phyloP scores from a whole-genome alignment of 2,329 filamentous ascomycete species.

The Colletotrichum magnum region DNA sequence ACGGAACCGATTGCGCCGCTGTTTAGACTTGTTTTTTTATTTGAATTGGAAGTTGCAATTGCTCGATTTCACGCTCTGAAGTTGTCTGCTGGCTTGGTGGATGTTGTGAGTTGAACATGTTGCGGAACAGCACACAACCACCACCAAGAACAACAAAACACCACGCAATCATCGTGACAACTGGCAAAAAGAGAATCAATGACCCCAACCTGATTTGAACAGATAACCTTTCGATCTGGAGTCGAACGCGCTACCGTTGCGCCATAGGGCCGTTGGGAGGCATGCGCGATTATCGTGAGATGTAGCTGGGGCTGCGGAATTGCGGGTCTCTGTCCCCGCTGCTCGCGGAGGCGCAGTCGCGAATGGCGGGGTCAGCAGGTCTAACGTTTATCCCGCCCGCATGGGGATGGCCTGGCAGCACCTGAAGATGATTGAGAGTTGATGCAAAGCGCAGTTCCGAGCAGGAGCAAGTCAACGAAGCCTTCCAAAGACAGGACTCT shows the following conservation, averaged over 20 bases:
- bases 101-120: background rate
- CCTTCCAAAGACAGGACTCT: too few species aligned
- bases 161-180: too few species aligned
- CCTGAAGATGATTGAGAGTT: too few species aligned
- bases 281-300: background rate
- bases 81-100: background rate
- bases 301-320: background rate
- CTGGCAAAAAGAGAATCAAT: background rate
- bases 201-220: slow-evolving; percentile 32
- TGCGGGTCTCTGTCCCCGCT: background rate
- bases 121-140: background rate
- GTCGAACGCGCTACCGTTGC: slow-evolving; percentile 36
- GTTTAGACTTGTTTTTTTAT: background rate
- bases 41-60: too few species aligned
- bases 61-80: background rate
- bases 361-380: too few species aligned
- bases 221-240: slow-evolving; percentile 34
- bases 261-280: slow-evolving; percentile 2
- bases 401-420: too few species aligned
- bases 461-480: too few species aligned
- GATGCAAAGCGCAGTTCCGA: too few species aligned
- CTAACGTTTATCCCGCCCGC: too few species aligned
- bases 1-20: slow-evolving; percentile 10
- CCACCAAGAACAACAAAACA: too few species aligned
- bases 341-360: too few species aligned